A percentile compares a stretch with the other conserved stretches of the same genome.
phyloP scores from a whole-genome alignment of 2,329 filamentous ascomycete species.

The Teratosphaeria pseudoeucalypti region DNA sequence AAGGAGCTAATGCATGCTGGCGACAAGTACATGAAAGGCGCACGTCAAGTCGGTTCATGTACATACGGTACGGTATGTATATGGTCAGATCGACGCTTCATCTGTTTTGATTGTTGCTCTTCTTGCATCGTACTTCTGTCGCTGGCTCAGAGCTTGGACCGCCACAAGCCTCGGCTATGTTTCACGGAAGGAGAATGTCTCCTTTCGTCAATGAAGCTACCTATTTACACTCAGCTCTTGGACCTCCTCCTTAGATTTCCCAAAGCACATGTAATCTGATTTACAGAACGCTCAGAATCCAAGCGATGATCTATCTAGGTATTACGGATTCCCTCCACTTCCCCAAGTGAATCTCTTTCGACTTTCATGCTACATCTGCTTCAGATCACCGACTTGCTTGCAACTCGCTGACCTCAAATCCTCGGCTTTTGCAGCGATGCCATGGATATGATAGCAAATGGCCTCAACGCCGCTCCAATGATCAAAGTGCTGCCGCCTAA shows the following conservation, averaged over 20 bases:
- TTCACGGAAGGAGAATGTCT: neutral
- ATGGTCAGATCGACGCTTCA: neutral
- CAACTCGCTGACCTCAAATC: neutral
- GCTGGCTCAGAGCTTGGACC: neutral
- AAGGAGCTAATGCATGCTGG: neutral
- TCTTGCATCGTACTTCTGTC: too few relatives aligned
- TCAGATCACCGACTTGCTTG: neutral
- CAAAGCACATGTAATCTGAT: neutral
- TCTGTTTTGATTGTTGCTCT: neutral
- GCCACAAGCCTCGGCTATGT: neutral
- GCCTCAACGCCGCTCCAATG: neutral
- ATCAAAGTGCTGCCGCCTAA: slow-evolving; percentile 23
- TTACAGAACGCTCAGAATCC: neutral
- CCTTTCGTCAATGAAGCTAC: neutral
- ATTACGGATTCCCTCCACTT: neutral
- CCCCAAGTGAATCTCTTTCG: neutral
- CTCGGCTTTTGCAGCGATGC: neutral
- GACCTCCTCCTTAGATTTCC: neutral
- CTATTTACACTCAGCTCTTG: neutral
- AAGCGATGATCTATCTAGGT: neutral
- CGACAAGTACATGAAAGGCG: neutral
- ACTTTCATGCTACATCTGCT: neutral
- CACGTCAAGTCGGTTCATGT: too few relatives aligned
- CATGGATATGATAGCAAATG: neutral
- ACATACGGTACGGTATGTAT: too few relatives aligned